These are phyloP conservation scores for Podospora comata DNA, from an alignment of 495 filamentous ascomycete genomes.

Conservation along the genomic window DNA sequence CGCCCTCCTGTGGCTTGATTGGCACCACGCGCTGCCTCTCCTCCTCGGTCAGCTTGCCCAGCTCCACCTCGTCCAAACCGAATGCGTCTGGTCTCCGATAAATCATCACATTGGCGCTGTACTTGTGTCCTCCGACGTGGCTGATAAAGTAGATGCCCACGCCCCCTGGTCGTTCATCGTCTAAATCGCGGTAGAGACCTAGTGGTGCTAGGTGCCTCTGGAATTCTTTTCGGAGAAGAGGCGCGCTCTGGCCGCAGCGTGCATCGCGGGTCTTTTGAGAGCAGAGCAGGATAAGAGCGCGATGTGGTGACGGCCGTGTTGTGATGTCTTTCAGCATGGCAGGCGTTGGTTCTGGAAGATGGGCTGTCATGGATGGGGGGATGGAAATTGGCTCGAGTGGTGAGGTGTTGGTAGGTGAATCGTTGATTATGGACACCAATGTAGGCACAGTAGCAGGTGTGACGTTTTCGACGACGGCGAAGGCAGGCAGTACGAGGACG, in stretches of 20 bases:
- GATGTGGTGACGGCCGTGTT: constrained; percentile 72
- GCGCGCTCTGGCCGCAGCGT: constrained; percentile 89
- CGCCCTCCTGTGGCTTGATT: constrained; percentile 23
- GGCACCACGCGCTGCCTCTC: constrained; percentile 16
- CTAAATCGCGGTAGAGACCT: constrained; percentile 79
- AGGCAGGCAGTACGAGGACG: constrained; percentile 83
- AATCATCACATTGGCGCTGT: constrained; percentile 84
- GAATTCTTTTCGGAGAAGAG: constrained; percentile 79
- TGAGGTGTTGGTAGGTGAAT: constrained; percentile 68
- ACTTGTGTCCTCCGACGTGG: constrained; percentile 95
- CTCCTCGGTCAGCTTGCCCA: constrained; percentile 34
- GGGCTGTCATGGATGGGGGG: constrained; percentile 52
- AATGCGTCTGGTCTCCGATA: constrained; percentile 68
- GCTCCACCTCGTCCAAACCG: constrained; percentile 47
- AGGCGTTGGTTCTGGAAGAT: constrained; percentile 39
- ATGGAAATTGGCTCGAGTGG: constrained; percentile 52
- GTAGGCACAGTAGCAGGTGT: constrained; percentile 69
- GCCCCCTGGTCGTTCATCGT: constrained; percentile 82
- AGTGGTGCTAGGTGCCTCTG: constrained; percentile 83
- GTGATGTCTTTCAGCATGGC: constrained; percentile 48
- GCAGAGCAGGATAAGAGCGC: constrained; percentile 85
- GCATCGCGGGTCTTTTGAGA: constrained; percentile 91
- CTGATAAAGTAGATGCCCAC: constrained; percentile 94
- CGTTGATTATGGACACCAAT: constrained; percentile 72
- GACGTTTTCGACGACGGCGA: constrained; percentile 81